These are phyloP conservation scores for Amanita jacksonii DNA, from an alignment of 768 basidiomycete genomes.

Conservation along the genomic window DNA sequence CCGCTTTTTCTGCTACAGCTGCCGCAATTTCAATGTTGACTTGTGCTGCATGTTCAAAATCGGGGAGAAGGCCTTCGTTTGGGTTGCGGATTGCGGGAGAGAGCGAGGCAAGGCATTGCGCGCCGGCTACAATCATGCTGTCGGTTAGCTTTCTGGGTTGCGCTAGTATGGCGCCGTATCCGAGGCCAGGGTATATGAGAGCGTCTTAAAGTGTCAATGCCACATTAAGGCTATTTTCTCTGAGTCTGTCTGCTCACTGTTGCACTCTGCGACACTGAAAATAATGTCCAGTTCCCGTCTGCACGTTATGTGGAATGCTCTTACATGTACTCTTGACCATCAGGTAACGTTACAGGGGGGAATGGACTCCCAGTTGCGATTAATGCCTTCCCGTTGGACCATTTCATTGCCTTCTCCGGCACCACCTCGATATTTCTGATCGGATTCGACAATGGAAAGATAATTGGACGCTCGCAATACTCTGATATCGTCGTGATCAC, in stretches of 20 bases:
- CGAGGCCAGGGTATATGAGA: slow-evolving; percentile 79
- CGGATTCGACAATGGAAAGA: slow-evolving; percentile 80
- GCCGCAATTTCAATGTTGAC: slow-evolving; percentile 78
- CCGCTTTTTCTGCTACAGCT: slow-evolving; percentile 71
- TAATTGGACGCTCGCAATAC: slow-evolving; percentile 65
- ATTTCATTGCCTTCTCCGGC: slow-evolving; percentile 60
- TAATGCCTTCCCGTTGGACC: slow-evolving; percentile 74
- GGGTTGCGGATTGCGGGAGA: slow-evolving; percentile 62
- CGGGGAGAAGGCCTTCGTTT: slow-evolving; percentile 63
- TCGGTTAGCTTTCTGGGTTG: slow-evolving; percentile 60
- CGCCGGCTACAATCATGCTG: slow-evolving; percentile 83
- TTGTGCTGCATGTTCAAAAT: slow-evolving; percentile 60
- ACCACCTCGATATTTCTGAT: slow-evolving; percentile 67
- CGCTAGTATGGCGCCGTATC: slow-evolving; percentile 68
- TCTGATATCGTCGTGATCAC: slow-evolving; percentile 61
- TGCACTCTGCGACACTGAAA: slow-evolving; percentile 61
- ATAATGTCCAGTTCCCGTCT: neutral
- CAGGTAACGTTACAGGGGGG: slow-evolving; percentile 54
- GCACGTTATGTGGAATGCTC: neutral
- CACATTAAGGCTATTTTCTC: neutral
- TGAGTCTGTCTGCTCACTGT: slow-evolving; percentile 31
- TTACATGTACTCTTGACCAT: slow-evolving; percentile 37
- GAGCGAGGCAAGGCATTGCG: slow-evolving; percentile 62
- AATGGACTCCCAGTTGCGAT: slow-evolving; percentile 84
- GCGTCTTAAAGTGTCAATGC: slow-evolving; percentile 33